Base-by-base conservation (phyloP, 2,329 filamentous ascomycete species). In the Xylariaceae sp. region DNA sequence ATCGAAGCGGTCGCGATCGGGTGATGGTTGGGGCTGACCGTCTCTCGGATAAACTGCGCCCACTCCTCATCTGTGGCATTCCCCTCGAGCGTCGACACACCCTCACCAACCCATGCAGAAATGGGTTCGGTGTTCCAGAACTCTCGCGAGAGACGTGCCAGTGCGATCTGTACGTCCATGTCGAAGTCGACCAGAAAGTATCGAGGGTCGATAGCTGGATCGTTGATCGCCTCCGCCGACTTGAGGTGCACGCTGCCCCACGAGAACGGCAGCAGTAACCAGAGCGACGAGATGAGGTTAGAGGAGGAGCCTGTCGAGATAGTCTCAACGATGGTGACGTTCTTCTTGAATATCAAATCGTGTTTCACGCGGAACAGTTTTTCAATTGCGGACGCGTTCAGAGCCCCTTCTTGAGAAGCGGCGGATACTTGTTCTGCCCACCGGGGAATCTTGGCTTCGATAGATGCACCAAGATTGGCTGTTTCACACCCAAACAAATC, bases 1-100 rank as follows among this genome's bases (percentile, higher is more conserved):
- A 78, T 78, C 3, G 73, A 64, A 3, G 68, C 64, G 0, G 72
- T 74, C 2, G 71, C 71, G 18, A 67, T 60, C 0, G 68, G 64
- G 49, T 77, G 73, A 34, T 70, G 71, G 11, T 26, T 26, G 11
- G 22, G 22, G 11, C 6, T 6, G 6, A 26, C 11, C 6, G 6
- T 26, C 19, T 32, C 37, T 7, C 38, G 31, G 7, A 62, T 42
- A 19, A 47, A 58, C 11, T 22, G 15, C n/a, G 34, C 38, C 59
- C 59, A 64, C 33, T 61, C 51, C 7, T 37, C 50, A 13, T 62
- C 54, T 1, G 52, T 57, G 9, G 63, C 57, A 28, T 64, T 54
- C 1, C 43, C 47, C 2, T 62, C 54, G 19, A 65, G 35, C 9
- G 44, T 30, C 3, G 46, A 50, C 1, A 58, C 19, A 34, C 50